A percentile compares a stretch with the other conserved stretches of the same genome.
phyloP scores from a whole-genome alignment of 345 rosid genomes.

The Dipteronia dyeriana region DNA sequence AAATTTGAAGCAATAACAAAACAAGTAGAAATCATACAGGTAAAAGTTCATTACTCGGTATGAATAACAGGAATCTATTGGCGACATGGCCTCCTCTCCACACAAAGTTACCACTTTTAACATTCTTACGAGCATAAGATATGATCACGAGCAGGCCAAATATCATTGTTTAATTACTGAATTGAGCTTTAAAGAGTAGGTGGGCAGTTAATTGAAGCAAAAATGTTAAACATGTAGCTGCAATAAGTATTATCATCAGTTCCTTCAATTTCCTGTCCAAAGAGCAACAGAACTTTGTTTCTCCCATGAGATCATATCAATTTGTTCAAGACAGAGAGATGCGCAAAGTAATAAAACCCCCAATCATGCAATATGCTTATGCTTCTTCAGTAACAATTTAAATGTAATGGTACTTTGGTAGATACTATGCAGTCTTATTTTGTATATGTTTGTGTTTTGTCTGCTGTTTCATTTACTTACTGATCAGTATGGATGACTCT shows the following conservation, averaged over 20 bases:
- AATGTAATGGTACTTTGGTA: background rate
- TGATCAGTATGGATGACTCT: constrained; percentile 15
- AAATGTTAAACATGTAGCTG: background rate
- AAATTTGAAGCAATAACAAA: no score
- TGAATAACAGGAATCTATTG: no score
- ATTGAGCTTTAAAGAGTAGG: background rate
- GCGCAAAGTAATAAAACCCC: background rate
- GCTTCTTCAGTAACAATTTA: background rate
- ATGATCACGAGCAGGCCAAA: background rate
- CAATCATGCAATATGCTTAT: background rate
- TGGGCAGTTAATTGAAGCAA: background rate
- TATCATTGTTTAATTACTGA: background rate
- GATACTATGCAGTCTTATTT: background rate
- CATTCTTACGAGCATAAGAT: background rate
- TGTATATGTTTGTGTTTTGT: background rate
- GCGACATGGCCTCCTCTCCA: no score
- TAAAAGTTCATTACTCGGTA: no score
- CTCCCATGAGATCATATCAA: background rate
- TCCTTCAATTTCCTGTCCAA: background rate
- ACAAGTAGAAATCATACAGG: no score
- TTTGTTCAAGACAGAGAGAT: background rate
- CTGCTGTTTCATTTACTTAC: background rate
- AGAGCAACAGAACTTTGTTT: background rate
- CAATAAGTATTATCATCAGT: background rate
- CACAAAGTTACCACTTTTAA: background rate